Evolutionary conservation across 371 early-diverging fungal species (phyloP).

Genomic region (Saksenaea oblongispora): DNA sequence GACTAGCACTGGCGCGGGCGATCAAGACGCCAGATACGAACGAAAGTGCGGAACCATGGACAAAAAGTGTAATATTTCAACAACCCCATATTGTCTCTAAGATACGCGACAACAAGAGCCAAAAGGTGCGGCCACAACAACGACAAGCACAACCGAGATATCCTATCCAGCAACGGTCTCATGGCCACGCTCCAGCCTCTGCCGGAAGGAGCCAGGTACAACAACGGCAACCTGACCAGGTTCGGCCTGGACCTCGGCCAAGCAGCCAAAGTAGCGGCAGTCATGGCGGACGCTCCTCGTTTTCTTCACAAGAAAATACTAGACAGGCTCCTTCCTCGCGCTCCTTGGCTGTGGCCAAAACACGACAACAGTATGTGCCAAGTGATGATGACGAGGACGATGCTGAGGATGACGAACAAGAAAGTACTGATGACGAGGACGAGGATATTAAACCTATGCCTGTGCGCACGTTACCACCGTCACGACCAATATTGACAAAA

Average conservation of each 20-base stretch:
- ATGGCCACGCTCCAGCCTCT: background rate
- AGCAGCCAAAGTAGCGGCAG: conserved; percentile 1
- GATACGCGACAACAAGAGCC: background rate
- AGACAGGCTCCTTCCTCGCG: background rate
- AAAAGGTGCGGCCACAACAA: background rate
- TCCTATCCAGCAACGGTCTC: background rate
- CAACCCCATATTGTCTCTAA: background rate
- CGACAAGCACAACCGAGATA: background rate
- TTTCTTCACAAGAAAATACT: background rate
- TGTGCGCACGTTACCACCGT: background rate
- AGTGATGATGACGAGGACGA: conserved; percentile 3
- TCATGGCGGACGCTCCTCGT: conserved; percentile 1
- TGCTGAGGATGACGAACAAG: background rate
- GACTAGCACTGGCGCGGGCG: conserved; percentile 28
- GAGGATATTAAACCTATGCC: background rate
- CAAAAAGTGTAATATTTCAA: background rate
- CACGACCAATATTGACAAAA: background rate
- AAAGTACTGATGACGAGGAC: background rate
- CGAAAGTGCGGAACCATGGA: background rate
- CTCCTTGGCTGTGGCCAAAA: background rate
- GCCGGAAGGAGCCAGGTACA: background rate
- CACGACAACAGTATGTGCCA: background rate
- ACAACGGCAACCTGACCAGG: background rate
- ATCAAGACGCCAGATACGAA: conserved; percentile 24
- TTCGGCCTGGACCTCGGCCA: background rate